phyloP scores from a whole-genome alignment of 352 stramenopile species.

The Pseudoperonospora humuli region DNA sequence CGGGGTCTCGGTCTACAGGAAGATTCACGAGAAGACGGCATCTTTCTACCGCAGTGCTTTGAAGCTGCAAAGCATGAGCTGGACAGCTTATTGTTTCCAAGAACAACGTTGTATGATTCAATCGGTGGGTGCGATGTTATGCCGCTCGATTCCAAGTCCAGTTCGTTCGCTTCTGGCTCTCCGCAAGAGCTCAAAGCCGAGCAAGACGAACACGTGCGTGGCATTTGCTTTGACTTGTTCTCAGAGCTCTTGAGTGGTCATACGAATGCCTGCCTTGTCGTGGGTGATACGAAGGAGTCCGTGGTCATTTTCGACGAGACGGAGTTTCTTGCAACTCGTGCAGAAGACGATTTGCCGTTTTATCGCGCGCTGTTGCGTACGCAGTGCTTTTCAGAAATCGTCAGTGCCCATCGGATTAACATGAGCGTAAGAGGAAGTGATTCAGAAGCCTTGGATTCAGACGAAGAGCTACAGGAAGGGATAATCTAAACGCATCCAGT shows the following conservation, averaged over 20 bases:
- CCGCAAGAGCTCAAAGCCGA: constrained; percentile 17
- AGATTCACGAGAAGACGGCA: constrained; percentile 21
- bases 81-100: constrained; percentile 43
- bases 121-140: constrained; percentile 25
- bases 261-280: constrained; percentile 67
- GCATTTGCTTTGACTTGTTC: constrained; percentile 65
- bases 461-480: constrained; percentile 38
- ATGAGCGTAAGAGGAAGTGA: constrained; percentile 30
- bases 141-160: constrained; percentile 1
- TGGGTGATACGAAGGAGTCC: constrained; percentile 79
- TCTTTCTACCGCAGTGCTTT: constrained; percentile 51
- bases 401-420: constrained; percentile 70
- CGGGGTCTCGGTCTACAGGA: constrained; percentile 44
- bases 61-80: constrained; percentile 46
- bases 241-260: constrained; percentile 52
- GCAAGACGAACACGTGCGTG: constrained; percentile 41
- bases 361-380: constrained; percentile 62
- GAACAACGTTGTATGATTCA: constrained; percentile 29
- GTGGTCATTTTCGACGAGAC: constrained; percentile 85
- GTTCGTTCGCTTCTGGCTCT: constrained; percentile 11
- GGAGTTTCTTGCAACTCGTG: constrained; percentile 63
- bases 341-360: constrained; percentile 50
- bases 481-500: constrained; percentile 27
- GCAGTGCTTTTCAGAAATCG: constrained; percentile 81
- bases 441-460: constrained; percentile 11